Percentiles rank a stretch among this genome's conserved stretches.
Conservation (phyloP, 2,329 filamentous ascomycete genomes). For the Diaporthe humulicola region DNA sequence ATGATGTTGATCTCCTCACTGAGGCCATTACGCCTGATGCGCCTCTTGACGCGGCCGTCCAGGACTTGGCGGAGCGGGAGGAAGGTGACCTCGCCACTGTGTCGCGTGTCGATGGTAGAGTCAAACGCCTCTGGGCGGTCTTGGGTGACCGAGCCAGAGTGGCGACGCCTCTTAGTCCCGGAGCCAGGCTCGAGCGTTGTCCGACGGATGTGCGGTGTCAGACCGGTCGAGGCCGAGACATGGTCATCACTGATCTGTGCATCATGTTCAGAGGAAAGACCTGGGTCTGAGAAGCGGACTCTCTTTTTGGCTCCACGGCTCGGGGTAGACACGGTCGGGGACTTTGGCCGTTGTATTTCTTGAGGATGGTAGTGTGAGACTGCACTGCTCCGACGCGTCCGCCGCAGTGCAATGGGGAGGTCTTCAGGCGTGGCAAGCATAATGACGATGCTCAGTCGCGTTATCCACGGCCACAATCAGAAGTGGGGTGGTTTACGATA, state of each 20-base stretch:
- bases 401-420: slow-evolving; percentile 68
- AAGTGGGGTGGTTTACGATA: background rate
- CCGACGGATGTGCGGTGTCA: slow-evolving; percentile 71
- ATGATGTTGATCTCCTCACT: slow-evolving; percentile 71
- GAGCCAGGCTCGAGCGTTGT: slow-evolving; percentile 55
- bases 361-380: slow-evolving; percentile 39
- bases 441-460: background rate
- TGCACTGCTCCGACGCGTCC: slow-evolving; percentile 61
- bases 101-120: slow-evolving; percentile 41
- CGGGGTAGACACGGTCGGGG: slow-evolving; percentile 44
- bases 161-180: slow-evolving; percentile 56
- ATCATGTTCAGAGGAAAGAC: slow-evolving; percentile 50
- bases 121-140: slow-evolving; percentile 27
- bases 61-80: slow-evolving; percentile 67
- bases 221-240: slow-evolving; percentile 57
- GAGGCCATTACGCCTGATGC: slow-evolving; percentile 67
- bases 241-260: slow-evolving; percentile 42
- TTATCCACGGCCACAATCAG: background rate
- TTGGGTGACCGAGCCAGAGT: slow-evolving; percentile 56
- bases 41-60: slow-evolving; percentile 69
- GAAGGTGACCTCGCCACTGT: slow-evolving; percentile 59
- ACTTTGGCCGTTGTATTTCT: slow-evolving; percentile 38
- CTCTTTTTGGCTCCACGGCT: slow-evolving; percentile 56
- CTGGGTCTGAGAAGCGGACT: slow-evolving; percentile 73
- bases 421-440: slow-evolving; percentile 54